Conservation (phyloP, 345 rosid genomes). For the Eucalyptus coolabah region DNA sequence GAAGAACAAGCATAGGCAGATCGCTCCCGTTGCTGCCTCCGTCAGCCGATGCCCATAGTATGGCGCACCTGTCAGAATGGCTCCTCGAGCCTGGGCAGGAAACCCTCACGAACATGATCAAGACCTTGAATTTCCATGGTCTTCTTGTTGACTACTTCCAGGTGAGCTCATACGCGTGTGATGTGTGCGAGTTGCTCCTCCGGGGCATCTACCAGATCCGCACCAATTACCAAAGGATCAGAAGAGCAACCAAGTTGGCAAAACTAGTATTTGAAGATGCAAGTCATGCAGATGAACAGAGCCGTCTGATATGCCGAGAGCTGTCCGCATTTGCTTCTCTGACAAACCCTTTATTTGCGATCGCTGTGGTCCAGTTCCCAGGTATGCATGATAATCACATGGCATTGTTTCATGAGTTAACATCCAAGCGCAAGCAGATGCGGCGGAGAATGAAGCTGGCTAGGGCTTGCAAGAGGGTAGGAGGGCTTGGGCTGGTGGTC, state of each 20-base stretch:
- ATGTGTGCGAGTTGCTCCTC: slow-evolving; percentile 58
- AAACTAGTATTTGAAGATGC: slow-evolving; percentile 6
- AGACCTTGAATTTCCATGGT: slow-evolving; percentile 17
- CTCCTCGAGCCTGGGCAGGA: slow-evolving; percentile 56
- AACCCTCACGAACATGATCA: slow-evolving; percentile 20
- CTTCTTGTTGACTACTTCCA: slow-evolving; percentile 47
- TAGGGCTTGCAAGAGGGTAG: slow-evolving; percentile 29
- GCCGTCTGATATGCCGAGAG: slow-evolving; percentile 22
- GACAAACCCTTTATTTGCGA: slow-evolving; percentile 38
- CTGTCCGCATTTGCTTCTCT: slow-evolving; percentile 33
- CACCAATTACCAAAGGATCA: slow-evolving; percentile 30
- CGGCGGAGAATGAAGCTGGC: slow-evolving; percentile 23
- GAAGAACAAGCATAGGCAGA: not conserved
- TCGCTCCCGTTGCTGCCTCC: not conserved
- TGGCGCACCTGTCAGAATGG: slow-evolving; percentile 38
- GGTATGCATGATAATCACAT: slow-evolving; percentile 31
- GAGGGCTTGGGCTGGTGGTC: slow-evolving; percentile 28
- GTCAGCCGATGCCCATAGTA: not conserved
- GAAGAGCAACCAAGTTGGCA: slow-evolving; percentile 32
- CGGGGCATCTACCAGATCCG: slow-evolving; percentile 42
- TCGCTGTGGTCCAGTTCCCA: slow-evolving; percentile 16
- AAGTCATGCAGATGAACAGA: not conserved
- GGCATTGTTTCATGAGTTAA: slow-evolving; percentile 30
- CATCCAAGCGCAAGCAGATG: slow-evolving; percentile 28
- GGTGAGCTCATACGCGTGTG: slow-evolving; percentile 40